Evolutionary conservation across 257 asterid species (phyloP), one percentile per base, ranked within the genome.

Genomic region (Solanum megistacrolobum): DNA sequence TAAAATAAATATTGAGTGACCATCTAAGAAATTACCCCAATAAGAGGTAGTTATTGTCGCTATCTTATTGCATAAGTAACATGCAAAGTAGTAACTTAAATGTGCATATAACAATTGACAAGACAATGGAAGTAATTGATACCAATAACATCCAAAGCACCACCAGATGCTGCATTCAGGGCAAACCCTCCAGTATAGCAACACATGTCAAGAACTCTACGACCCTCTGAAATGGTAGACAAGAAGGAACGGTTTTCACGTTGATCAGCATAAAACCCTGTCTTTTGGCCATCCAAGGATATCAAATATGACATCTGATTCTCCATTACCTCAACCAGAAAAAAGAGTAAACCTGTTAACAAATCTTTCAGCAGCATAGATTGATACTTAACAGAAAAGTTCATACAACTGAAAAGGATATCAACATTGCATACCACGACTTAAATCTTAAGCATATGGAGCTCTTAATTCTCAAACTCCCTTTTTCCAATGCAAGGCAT

Each of bases 171-270:
- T 82, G 99, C 99, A 92, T 92, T 96, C 34, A 96, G 92, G 55
- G 99, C 92, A 91, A 97, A 97, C 48, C 99, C 99, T 89, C 99
- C 99, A 25, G 99, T 94, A 78, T 97, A 97, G 91, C 99, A 97
- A 91, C 97, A 97, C 5, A 97, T 87, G 89, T 97, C 99, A 89
- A 97, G 96, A 46, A 97, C 94, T 86, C 88, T 92, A 90, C 88
- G 93, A 83, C 98, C 96, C 84, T 92, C 84, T 27, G 98, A 96
- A 88, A 97, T 92, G 82, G 98, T 91, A 68, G 98, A 94, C 89
- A 97, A 90, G 87, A 93, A 96, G 72, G 87, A 91, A 41, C 99
- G 98, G 88, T 92, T 97, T 87, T 97, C 99, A 86, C 99, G 99
- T 91, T 97, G 99, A 92, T 96, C 99, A 4, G 99, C 99, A 84